These are phyloP conservation scores for Neurospora pannonica DNA, from an alignment of 495 filamentous ascomycete species.

Conservation along the genomic window DNA sequence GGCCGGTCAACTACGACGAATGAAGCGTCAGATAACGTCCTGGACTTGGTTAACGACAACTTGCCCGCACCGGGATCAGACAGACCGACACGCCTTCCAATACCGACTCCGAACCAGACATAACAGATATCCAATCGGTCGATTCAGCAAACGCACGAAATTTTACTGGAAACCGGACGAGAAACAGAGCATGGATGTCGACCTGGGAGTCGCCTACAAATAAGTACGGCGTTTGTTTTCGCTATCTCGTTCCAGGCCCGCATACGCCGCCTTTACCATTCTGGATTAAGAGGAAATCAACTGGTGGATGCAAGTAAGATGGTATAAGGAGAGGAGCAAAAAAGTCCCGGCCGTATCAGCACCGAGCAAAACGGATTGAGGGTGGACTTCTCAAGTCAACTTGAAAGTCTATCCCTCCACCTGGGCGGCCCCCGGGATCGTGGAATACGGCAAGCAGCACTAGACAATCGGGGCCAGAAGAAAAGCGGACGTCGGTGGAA, in stretches of 20 bases:
- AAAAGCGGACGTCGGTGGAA: neutral
- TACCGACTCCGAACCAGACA: neutral
- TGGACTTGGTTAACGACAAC: neutral
- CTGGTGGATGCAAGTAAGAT: neutral
- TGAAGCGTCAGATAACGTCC: neutral
- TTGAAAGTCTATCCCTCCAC: neutral
- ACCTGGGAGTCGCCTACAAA: neutral
- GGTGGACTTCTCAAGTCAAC: neutral
- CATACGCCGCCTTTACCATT: neutral
- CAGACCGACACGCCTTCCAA: neutral
- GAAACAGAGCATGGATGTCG: neutral
- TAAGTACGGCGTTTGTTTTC: neutral
- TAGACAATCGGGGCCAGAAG: neutral
- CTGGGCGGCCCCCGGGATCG: neutral
- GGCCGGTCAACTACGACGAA: neutral
- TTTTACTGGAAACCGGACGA: neutral
- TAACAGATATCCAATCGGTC: neutral
- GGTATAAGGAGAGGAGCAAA: neutral
- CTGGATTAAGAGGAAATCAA: neutral
- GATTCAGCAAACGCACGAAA: neutral
- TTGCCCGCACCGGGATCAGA: neutral
- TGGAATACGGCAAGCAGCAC: neutral
- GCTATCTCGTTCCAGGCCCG: neutral
- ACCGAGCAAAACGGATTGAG: neutral
- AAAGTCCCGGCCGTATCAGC: neutral